Percentiles rank a stretch among this genome's conserved stretches.
Conservation (phyloP, 257 asterid species). For the Solanum lignicaule region DNA sequence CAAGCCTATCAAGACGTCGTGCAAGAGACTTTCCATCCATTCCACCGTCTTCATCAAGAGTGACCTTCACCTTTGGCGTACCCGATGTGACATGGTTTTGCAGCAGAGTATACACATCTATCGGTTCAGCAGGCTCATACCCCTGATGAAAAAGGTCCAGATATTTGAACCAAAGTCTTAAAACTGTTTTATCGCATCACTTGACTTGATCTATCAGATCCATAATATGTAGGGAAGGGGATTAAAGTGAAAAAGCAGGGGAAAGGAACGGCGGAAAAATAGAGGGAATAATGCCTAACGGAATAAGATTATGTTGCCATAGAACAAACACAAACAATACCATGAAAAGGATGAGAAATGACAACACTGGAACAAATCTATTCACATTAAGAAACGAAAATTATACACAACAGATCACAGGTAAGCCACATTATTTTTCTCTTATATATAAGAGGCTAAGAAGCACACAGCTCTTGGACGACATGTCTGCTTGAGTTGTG, state of each 20-base stretch:
- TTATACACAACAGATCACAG: neutral
- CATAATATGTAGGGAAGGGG: neutral
- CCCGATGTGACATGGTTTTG: conserved; percentile 8
- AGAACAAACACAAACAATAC: neutral
- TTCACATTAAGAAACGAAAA: neutral
- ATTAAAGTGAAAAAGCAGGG: neutral
- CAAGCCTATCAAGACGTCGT: conserved; percentile 13
- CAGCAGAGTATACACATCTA: conserved; percentile 44
- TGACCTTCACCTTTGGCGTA: conserved; percentile 15
- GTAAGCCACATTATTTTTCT: neutral
- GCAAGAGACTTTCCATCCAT: conserved; percentile 24
- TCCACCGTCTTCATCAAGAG: conserved; percentile 14
- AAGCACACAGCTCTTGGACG: no score
- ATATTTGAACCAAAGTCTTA: neutral
- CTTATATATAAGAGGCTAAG: no score
- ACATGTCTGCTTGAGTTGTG: no score
- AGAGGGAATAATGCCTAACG: neutral
- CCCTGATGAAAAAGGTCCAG: conserved; percentile 33
- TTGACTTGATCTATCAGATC: neutral
- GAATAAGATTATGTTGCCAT: neutral
- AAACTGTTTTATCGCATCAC: neutral
- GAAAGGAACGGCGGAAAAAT: neutral
- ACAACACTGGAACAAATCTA: neutral
- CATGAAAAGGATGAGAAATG: neutral
- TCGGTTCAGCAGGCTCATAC: conserved; percentile 36